Percentiles rank a stretch among this genome's conserved stretches.
These are phyloP conservation scores for Vigna radiata DNA, from an alignment of 306 rosid genomes.

Conservation along the genomic window DNA sequence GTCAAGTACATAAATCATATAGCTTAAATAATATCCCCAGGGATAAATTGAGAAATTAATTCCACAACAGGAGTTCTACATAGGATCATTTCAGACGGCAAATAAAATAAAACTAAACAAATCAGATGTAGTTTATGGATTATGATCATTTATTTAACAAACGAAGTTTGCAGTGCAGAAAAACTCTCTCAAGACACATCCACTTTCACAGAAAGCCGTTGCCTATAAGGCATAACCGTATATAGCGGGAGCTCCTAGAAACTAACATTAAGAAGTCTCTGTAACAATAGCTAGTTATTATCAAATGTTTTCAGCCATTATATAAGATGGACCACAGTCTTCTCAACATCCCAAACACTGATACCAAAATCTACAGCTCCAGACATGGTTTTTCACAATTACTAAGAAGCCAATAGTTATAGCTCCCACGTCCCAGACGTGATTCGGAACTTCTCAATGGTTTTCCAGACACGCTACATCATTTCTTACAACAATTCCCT, in stretches of 20 bases:
- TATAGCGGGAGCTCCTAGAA: slow-evolving; percentile 4
- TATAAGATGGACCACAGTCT: slow-evolving; percentile 8
- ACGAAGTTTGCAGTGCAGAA: slow-evolving; percentile 18
- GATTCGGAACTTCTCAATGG: neutral
- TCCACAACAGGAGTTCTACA: slow-evolving; percentile 22
- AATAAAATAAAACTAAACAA: neutral
- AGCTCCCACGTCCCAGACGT: neutral
- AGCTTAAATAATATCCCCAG: slow-evolving; percentile 32
- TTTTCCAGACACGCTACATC: neutral
- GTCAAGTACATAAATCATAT: slow-evolving; percentile 45
- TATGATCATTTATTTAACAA: slow-evolving; percentile 25
- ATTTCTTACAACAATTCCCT: neutral
- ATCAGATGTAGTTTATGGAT: slow-evolving; percentile 7
- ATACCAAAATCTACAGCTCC: slow-evolving; percentile 31
- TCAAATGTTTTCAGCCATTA: neutral
- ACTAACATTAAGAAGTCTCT: neutral
- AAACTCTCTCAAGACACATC: slow-evolving; percentile 17
- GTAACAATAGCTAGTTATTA: neutral
- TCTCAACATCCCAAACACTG: slow-evolving; percentile 23
- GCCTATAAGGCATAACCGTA: neutral
- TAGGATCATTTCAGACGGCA: slow-evolving; percentile 10
- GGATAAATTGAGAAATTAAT: slow-evolving; percentile 38
- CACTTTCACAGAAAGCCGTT: slow-evolving; percentile 18
- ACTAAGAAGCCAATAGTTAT: neutral
- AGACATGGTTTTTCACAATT: neutral